Conservation (phyloP, 257 asterid species). For the Parsonsia alboflavescens region DNA sequence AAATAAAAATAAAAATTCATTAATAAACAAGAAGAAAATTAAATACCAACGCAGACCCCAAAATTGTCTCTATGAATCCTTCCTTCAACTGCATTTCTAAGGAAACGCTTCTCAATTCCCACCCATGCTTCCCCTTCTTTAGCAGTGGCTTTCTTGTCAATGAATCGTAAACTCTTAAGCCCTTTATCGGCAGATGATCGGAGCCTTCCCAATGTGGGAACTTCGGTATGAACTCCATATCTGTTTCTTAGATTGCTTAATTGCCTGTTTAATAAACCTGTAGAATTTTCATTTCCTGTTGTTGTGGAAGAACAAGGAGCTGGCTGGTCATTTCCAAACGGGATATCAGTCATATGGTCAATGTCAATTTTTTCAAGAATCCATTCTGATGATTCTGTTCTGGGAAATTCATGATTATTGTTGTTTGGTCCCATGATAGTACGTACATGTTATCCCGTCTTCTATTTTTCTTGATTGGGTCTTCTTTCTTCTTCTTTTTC, state of each 20-base stretch:
- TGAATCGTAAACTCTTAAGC: slow-evolving; percentile 65
- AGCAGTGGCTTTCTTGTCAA: slow-evolving; percentile 66
- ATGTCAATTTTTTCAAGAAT: slow-evolving; percentile 45
- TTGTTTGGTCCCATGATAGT: slow-evolving; percentile 24
- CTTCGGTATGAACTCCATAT: slow-evolving; percentile 11
- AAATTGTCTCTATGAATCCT: slow-evolving; percentile 69
- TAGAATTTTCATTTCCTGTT: neutral
- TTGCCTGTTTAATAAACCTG: neutral
- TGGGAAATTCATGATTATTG: slow-evolving; percentile 2
- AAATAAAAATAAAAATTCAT: neutral
- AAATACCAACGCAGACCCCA: slow-evolving; percentile 78
- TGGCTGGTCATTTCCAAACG: neutral
- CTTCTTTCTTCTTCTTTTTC: neutral
- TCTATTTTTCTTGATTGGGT: neutral
- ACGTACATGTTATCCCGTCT: neutral
- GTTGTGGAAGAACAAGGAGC: neutral
- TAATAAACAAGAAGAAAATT: neutral
- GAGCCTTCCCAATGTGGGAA: slow-evolving; percentile 38
- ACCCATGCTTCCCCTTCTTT: slow-evolving; percentile 82
- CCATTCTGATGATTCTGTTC: slow-evolving; percentile 44
- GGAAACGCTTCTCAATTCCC: slow-evolving; percentile 57
- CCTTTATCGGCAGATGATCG: slow-evolving; percentile 66
- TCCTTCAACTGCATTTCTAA: slow-evolving; percentile 36
- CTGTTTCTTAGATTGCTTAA: slow-evolving; percentile 14
- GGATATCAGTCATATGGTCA: slow-evolving; percentile 38